Evolutionary conservation across 106 monocot species (phyloP).

Genomic region (Hemerocallis citrina): DNA sequence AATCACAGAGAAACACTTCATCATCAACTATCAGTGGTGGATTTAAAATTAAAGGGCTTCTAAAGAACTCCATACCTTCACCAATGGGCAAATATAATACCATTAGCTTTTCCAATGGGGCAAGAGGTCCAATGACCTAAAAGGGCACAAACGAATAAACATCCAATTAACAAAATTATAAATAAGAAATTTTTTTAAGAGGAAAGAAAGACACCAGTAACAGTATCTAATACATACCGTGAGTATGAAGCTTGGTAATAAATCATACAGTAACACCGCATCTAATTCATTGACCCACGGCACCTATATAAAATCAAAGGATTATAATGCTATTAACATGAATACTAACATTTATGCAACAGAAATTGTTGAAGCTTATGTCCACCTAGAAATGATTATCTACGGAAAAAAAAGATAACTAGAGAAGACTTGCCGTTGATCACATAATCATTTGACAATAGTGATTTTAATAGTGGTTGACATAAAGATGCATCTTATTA

Average conservation of each 20-base stretch:
- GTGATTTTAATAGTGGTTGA: too few relatives aligned
- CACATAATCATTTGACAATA: background rate
- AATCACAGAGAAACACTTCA: background rate
- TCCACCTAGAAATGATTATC: background rate
- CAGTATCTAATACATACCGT: background rate
- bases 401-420: background rate
- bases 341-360: background rate
- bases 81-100: background rate
- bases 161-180: background rate
- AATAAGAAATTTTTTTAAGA: background rate
- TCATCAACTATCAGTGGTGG: background rate
- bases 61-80: constrained; percentile 1
- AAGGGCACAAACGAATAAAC: background rate
- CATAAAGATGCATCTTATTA: too few relatives aligned
- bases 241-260: too few relatives aligned
- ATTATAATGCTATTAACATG: background rate
- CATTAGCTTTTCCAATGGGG: background rate
- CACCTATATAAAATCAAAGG: constrained; percentile 31
- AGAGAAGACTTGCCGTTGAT: background rate
- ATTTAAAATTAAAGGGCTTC: background rate
- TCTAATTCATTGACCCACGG: constrained; percentile 48
- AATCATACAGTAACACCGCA: background rate
- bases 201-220: background rate
- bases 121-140: constrained; percentile 8
- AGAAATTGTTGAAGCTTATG: background rate